Percentiles rank a stretch among this genome's conserved stretches.
Evolutionary conservation across 352 stramenopile species (phyloP).

Genomic region (Phytophthora sojae): DNA sequence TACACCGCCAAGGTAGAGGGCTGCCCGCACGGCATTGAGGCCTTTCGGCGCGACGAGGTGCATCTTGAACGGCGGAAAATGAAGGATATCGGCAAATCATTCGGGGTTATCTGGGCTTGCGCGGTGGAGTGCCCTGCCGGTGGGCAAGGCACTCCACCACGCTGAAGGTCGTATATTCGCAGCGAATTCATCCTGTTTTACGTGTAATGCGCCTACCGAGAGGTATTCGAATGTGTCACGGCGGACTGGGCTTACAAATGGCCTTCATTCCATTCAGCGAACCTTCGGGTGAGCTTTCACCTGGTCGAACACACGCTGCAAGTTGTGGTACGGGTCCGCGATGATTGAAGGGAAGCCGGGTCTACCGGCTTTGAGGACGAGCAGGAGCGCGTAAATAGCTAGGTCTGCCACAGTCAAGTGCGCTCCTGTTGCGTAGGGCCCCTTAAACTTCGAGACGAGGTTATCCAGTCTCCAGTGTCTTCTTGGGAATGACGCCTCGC

Average conservation of each 20-base stretch:
- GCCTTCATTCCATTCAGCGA: slow-evolving; percentile 31
- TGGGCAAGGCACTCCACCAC: no score
- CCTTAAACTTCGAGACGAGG: no score
- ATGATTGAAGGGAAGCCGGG: not conserved
- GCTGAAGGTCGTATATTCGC: no score
- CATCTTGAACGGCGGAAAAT: slow-evolving; percentile 4
- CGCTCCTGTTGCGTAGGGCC: no score
- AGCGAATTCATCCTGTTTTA: no score
- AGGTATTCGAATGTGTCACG: no score
- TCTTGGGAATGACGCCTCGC: no score
- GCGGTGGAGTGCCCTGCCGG: no score
- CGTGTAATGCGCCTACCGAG: no score
- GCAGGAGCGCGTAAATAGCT: not conserved
- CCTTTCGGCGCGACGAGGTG: slow-evolving; percentile 5
- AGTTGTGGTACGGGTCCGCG: not conserved
- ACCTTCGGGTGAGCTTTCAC: not conserved
- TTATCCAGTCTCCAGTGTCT: no score
- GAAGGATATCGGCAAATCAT: no score
- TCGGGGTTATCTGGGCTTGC: no score
- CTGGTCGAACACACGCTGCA: not conserved
- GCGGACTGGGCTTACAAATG: not conserved
- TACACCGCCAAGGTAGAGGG: slow-evolving; percentile 51
- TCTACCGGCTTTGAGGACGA: not conserved
- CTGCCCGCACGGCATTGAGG: slow-evolving; percentile 51
- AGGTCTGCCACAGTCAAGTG: not conserved